These are phyloP conservation scores for sweet orange (Citrus sinensis) DNA, from an alignment of 345 rosid species.

Conservation along the genomic window DNA sequence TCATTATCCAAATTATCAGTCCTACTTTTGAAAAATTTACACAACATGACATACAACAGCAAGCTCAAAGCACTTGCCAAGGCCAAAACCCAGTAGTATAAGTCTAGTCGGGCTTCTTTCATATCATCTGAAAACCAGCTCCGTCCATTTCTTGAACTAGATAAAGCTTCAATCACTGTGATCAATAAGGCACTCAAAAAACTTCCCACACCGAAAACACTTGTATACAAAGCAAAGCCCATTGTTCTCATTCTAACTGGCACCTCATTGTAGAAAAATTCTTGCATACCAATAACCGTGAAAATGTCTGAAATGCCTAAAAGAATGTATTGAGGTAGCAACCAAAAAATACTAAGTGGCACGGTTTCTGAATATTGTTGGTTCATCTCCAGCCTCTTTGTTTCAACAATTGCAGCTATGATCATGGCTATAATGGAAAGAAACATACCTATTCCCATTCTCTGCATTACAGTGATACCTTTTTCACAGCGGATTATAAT, in stretches of 20 bases:
- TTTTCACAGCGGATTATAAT: conserved; percentile 37
- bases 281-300: conserved; percentile 98
- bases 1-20: conserved; percentile 27
- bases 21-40: conserved; percentile 47
- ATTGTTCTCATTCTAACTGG: conserved; percentile 82
- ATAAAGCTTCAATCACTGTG: conserved; percentile 44
- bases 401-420: conserved; percentile 80
- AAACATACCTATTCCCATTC: conserved; percentile 93
- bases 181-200: conserved; percentile 78
- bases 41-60: conserved; percentile 48
- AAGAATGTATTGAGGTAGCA: conserved; percentile 83
- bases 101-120: conserved; percentile 75
- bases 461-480: conserved; percentile 63
- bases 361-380: conserved; percentile 22
- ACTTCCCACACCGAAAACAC: conserved; percentile 95
- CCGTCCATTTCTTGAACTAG: conserved; percentile 35
- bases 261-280: conserved; percentile 87
- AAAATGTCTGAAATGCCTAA: conserved; percentile 86
- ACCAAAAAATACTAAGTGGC: conserved; percentile 73
- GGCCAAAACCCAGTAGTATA: conserved; percentile 76
- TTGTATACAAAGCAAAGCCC: conserved; percentile 87
- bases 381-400: conserved; percentile 50
- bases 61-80: conserved; percentile 55
- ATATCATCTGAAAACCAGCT: conserved; percentile 93
- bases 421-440: conserved; percentile 78